Percentiles rank a stretch among this genome's conserved stretches.
Evolutionary conservation across 164 flowering plant genomes (phyloP).

Genomic region (Vitis rotundifolia): DNA sequence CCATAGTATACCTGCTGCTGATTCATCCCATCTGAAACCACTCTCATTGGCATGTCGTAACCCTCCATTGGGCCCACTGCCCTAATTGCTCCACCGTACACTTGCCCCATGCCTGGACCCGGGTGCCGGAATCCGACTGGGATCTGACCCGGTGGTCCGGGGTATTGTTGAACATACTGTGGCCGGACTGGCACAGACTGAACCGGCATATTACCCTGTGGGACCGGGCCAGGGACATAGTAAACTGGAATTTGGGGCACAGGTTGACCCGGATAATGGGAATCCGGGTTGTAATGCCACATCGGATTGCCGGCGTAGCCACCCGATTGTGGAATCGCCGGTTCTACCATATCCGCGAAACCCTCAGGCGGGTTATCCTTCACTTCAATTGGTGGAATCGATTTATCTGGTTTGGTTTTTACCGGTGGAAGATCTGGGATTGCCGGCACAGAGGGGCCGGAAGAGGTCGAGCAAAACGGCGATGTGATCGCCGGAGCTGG

Average conservation of each 20-base stretch:
- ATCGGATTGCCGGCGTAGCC: constrained; percentile 33
- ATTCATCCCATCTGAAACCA: constrained; percentile 27
- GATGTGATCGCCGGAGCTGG: constrained; percentile 55
- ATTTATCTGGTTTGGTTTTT: constrained; percentile 47
- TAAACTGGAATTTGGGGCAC: constrained; percentile 58
- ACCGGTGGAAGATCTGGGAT: constrained; percentile 72
- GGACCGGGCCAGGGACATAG: constrained; percentile 50
- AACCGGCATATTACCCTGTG: constrained; percentile 29
- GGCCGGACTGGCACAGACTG: constrained; percentile 42
- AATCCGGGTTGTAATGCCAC: constrained; percentile 41
- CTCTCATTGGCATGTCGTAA: constrained; percentile 24
- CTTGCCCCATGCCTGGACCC: constrained; percentile 37
- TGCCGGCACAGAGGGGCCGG: constrained; percentile 28
- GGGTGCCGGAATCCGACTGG: constrained; percentile 37
- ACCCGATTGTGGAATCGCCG: constrained; percentile 20
- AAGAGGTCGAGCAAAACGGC: constrained; percentile 51
- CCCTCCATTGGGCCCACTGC: constrained; percentile 24
- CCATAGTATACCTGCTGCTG: constrained; percentile 56
- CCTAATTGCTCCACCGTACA: constrained; percentile 42
- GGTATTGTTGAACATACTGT: constrained; percentile 41
- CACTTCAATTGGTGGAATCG: constrained; percentile 8
- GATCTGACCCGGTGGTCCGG: constrained; percentile 33
- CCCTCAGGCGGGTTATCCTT: constrained; percentile 24
- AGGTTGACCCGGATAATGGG: constrained; percentile 34
- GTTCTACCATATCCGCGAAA: constrained; percentile 24